phyloP scores from a whole-genome alignment of 495 filamentous ascomycete species.

The Xylaria cubensis region DNA sequence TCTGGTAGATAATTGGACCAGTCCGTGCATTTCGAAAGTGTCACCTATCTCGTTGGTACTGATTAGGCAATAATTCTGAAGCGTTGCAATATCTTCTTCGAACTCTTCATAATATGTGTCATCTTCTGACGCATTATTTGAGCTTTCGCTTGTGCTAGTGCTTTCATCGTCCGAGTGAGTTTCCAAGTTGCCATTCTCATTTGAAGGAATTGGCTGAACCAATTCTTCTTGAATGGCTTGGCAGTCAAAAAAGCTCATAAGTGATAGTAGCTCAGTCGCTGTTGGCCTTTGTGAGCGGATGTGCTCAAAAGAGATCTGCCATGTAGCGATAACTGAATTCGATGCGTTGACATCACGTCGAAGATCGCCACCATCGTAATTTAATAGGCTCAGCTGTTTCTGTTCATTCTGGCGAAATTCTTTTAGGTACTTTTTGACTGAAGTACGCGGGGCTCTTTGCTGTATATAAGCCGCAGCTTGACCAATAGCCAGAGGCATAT shows the following conservation, averaged over 20 bases:
- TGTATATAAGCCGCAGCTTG: slow-evolving; percentile 58
- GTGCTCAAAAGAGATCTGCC: slow-evolving; percentile 45
- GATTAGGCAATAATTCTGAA: slow-evolving; percentile 54
- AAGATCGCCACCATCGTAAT: slow-evolving; percentile 38
- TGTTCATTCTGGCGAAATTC: slow-evolving; percentile 44
- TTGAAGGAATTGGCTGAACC: not conserved
- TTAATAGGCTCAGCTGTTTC: slow-evolving; percentile 40
- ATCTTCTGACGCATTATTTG: too few relatives aligned
- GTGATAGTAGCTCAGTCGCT: slow-evolving; percentile 46
- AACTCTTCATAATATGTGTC: slow-evolving; percentile 53
- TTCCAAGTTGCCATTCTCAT: not conserved
- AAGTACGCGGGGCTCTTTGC: slow-evolving; percentile 32
- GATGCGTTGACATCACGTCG: slow-evolving; percentile 36
- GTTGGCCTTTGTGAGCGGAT: slow-evolving; percentile 34
- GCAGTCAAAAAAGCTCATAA: slow-evolving; percentile 47
- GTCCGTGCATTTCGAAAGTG: slow-evolving; percentile 54
- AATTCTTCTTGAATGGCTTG: slow-evolving; percentile 43
- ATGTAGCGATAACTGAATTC: slow-evolving; percentile 44
- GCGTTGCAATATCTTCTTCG: slow-evolving; percentile 50
- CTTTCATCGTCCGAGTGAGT: not conserved
- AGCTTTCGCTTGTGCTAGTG: not conserved
- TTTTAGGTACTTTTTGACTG: slow-evolving; percentile 46
- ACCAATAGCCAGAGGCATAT: slow-evolving; percentile 57
- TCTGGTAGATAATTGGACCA: slow-evolving; percentile 54
- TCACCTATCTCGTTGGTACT: slow-evolving; percentile 27